Evolutionary conservation across 352 stramenopile genomes (phyloP).

Genomic region (Phytophthora hybrid): DNA sequence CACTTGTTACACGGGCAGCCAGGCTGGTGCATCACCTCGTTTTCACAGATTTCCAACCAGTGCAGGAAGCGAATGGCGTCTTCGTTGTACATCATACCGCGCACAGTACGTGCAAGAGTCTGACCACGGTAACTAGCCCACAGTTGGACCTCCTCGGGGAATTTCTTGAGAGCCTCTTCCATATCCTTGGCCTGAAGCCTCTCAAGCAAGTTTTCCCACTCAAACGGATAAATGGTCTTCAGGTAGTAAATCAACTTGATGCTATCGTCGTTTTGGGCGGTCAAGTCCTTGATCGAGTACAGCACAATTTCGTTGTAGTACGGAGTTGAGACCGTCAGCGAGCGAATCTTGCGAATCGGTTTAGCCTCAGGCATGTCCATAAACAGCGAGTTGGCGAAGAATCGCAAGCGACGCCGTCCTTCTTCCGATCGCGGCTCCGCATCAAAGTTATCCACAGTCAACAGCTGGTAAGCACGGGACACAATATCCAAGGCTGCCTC

Average conservation of each 20-base stretch:
- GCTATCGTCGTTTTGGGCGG: slow-evolving; percentile 88
- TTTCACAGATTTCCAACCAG: slow-evolving; percentile 91
- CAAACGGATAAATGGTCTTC: slow-evolving; percentile 88
- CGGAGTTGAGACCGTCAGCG: slow-evolving; percentile 83
- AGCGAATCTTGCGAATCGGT: slow-evolving; percentile 87
- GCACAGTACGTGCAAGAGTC: slow-evolving; percentile 82
- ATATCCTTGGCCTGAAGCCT: slow-evolving; percentile 82
- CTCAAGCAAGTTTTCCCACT: slow-evolving; percentile 89
- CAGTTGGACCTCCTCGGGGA: slow-evolving; percentile 79
- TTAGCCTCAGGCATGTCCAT: slow-evolving; percentile 92
- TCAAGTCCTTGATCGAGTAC: slow-evolving; percentile 92
- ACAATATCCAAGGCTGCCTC: slow-evolving; percentile 88
- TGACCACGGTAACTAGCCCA: slow-evolving; percentile 90
- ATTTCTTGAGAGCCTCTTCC: slow-evolving; percentile 86
- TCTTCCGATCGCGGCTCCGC: slow-evolving; percentile 88
- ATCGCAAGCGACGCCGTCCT: slow-evolving; percentile 83
- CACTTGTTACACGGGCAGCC: slow-evolving; percentile 88
- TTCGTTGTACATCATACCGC: slow-evolving; percentile 92
- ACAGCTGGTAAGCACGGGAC: slow-evolving; percentile 83
- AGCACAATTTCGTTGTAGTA: slow-evolving; percentile 93
- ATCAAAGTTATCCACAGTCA: slow-evolving; percentile 91
- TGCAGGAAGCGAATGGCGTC: slow-evolving; percentile 88
- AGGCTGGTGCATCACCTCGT: slow-evolving; percentile 85
- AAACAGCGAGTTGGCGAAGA: slow-evolving; percentile 91
- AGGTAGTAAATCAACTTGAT: slow-evolving; percentile 98